Conservation (phyloP, 352 stramenopile species). For the Phytophthora sansomeana region DNA sequence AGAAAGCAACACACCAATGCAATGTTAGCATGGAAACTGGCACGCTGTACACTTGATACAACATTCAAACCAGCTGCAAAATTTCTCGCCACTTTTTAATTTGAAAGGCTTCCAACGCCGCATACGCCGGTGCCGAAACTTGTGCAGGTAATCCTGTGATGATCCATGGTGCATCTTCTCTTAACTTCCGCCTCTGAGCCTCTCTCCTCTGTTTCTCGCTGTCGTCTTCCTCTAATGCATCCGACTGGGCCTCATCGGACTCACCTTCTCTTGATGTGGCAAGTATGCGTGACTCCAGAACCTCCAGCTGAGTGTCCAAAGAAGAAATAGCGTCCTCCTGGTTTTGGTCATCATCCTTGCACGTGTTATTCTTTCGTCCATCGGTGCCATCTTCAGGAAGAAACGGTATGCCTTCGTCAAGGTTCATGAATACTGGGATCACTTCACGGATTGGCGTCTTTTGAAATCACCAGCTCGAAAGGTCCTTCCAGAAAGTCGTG, state of each 20-base stretch:
- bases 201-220: constrained; percentile 11
- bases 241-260: constrained; percentile 3
- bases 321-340: constrained; percentile 11
- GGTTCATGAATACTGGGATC: constrained; percentile 11
- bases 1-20: not conserved
- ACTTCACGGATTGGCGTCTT: constrained; percentile 7
- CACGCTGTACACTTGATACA: not conserved
- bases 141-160: constrained; percentile 26
- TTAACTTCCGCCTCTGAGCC: not conserved
- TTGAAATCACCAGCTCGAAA: constrained; percentile 12
- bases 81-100: constrained; percentile 71
- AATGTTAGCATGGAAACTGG: not conserved
- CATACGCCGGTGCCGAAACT: constrained; percentile 32
- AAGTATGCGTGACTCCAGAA: constrained; percentile 23
- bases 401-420: not conserved
- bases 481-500: not conserved
- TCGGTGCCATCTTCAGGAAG: not conserved
- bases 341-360: not conserved
- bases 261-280: constrained; percentile 6
- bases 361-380: not conserved
- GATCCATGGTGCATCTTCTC: constrained; percentile 34
- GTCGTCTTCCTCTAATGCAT: constrained; percentile 7
- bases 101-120: constrained; percentile 71
- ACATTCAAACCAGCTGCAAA: constrained; percentile 45
- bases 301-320: constrained; percentile 19